These are phyloP conservation scores for Atkinsonella hypoxylon DNA, from an alignment of 2,329 filamentous ascomycete genomes.

Conservation along the genomic window DNA sequence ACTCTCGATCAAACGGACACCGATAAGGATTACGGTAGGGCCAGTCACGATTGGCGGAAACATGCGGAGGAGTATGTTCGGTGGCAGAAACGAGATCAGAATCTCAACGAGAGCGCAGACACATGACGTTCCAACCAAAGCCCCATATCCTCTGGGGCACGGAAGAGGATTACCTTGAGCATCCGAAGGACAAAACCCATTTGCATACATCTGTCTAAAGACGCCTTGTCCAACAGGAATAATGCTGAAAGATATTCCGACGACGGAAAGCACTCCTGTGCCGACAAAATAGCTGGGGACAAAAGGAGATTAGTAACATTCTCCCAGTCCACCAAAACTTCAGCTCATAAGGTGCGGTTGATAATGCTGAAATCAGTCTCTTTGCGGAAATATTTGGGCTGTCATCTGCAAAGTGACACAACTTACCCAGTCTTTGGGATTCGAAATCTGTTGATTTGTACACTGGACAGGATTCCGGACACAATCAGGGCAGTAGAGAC, in stretches of 20 bases:
- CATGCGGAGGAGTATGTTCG: conserved; percentile 54
- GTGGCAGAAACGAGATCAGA: conserved; percentile 61
- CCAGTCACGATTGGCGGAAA: conserved; percentile 73
- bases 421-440: conserved; percentile 51
- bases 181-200: conserved; percentile 52
- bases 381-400: background rate
- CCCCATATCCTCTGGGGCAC: conserved; percentile 65
- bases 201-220: conserved; percentile 65
- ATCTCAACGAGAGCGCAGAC: conserved; percentile 59
- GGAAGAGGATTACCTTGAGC: conserved; percentile 54
- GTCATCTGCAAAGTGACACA: background rate
- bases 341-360: background rate
- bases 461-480: conserved; percentile 58
- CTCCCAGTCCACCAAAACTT: background rate
- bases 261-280: conserved; percentile 69
- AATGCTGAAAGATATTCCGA: conserved; percentile 39
- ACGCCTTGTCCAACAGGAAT: conserved; percentile 45
- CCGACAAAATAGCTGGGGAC: conserved; percentile 57
- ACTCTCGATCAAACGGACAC: conserved; percentile 57
- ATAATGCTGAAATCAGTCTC: no score
- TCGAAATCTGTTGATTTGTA: conserved; percentile 70
- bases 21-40: conserved; percentile 59
- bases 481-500: conserved; percentile 71
- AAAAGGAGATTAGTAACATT: background rate
- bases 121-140: conserved; percentile 56